These are phyloP conservation scores for Penicillium aurantiogriseum DNA, from an alignment of 2,329 filamentous ascomycete genomes.

Conservation along the genomic window DNA sequence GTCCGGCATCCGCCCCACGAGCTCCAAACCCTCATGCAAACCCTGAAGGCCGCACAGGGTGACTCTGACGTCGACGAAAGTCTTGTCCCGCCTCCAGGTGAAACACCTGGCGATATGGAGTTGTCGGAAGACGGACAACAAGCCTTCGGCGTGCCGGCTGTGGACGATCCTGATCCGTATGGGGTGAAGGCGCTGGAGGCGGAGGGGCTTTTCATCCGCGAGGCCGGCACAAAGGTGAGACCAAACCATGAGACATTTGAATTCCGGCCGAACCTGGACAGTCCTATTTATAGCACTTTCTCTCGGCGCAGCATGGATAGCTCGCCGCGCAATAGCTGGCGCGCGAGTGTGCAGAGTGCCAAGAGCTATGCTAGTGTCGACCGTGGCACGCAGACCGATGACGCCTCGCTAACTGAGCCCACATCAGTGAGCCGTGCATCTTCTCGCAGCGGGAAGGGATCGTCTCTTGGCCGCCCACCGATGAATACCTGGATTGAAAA, in stretches of 20 bases:
- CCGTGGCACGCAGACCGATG: slow-evolving; percentile 68
- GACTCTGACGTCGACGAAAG: slow-evolving; percentile 69
- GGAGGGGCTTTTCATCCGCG: slow-evolving; percentile 82
- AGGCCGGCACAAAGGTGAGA: slow-evolving; percentile 75
- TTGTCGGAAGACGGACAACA: slow-evolving; percentile 38
- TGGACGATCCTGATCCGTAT: slow-evolving; percentile 85
- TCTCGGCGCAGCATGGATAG: slow-evolving; percentile 68
- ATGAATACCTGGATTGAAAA: slow-evolving; percentile 22
- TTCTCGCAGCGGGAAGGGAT: slow-evolving; percentile 33
- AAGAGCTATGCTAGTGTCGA: slow-evolving; percentile 58
- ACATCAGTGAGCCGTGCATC: slow-evolving; percentile 37
- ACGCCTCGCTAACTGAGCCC: slow-evolving; percentile 35
- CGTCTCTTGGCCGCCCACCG: slow-evolving; percentile 10
- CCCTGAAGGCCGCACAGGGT: slow-evolving; percentile 84
- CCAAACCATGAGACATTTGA: slow-evolving; percentile 80
- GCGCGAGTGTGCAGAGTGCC: slow-evolving; percentile 64
- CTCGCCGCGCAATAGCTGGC: slow-evolving; percentile 60
- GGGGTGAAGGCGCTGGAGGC: slow-evolving; percentile 82
- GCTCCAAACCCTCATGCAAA: slow-evolving; percentile 67
- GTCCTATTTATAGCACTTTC: slow-evolving; percentile 63
- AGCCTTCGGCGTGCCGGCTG: slow-evolving; percentile 73
- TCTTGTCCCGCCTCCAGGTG: slow-evolving; percentile 64
- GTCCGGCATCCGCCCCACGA: slow-evolving; percentile 57
- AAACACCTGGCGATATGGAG: slow-evolving; percentile 74
- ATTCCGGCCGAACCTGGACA: slow-evolving; percentile 72